Conservation (phyloP, 345 rosid species). For the Eucalyptus victrix region DNA sequence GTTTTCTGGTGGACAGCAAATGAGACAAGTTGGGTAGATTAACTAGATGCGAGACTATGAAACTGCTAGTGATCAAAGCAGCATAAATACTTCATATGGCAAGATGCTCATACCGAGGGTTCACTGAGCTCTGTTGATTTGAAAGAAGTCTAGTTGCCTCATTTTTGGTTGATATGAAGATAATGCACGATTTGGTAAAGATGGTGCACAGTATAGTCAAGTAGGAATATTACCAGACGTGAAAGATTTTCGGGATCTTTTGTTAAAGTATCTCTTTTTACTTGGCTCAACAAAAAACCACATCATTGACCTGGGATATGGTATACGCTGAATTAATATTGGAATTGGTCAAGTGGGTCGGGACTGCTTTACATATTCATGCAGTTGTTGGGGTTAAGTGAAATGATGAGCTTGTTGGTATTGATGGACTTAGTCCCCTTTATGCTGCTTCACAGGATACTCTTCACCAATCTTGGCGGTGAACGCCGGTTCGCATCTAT, state of each 20-base stretch:
- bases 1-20: background rate
- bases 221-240: background rate
- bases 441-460: conserved; percentile 33
- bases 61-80: background rate
- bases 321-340: background rate
- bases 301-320: background rate
- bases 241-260: background rate
- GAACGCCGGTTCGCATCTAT: conserved; percentile 99
- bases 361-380: background rate
- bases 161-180: background rate
- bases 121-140: background rate
- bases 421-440: background rate
- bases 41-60: background rate
- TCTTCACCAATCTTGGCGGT: conserved; percentile 93
- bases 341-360: background rate
- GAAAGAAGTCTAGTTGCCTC: background rate
- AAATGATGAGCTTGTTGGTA: background rate
- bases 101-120: background rate
- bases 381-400: background rate
- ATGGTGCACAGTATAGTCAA: background rate
- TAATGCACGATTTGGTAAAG: background rate
- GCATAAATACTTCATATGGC: background rate
- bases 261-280: background rate
- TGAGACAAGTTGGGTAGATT: background rate
- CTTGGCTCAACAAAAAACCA: background rate